Percentiles rank a stretch among this genome's conserved stretches.
Conservation (phyloP, 23 red algal genomes). For the Gracilariopsis chorda region DNA sequence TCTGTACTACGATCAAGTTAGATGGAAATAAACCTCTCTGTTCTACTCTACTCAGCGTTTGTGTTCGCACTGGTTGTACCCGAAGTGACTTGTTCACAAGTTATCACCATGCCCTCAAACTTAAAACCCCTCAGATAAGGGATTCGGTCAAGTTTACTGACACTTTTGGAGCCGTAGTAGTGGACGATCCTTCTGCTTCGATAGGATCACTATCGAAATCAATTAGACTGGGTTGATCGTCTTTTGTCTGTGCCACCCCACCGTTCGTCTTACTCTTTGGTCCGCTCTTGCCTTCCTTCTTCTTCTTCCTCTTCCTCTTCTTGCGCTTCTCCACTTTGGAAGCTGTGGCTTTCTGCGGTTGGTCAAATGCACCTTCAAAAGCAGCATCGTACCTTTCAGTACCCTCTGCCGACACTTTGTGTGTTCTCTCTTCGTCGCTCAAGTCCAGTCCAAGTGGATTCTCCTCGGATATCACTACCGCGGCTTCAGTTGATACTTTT, state of each 20-base stretch:
- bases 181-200: neutral
- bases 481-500: conserved; percentile 49
- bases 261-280: neutral
- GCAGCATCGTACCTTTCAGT: neutral
- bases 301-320: conserved; percentile 71
- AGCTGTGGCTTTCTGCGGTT: neutral
- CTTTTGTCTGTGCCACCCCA: neutral
- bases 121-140: neutral
- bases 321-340: neutral
- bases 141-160: conserved; percentile 1
- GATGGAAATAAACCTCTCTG: conserved; percentile 2
- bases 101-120: too few relatives aligned
- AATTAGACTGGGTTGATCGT: conserved; percentile 22
- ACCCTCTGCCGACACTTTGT: neutral
- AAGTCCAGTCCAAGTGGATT: conserved; percentile 26
- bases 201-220: conserved; percentile 19
- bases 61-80: too few relatives aligned
- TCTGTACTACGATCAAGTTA: conserved; percentile 44
- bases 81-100: too few relatives aligned
- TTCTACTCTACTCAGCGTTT: neutral
- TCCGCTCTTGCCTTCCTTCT: conserved; percentile 23
- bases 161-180: neutral
- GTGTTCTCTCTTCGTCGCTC: conserved; percentile 42
- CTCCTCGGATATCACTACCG: conserved; percentile 46
- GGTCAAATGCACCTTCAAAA: conserved; percentile 42